Base-by-base conservation (phyloP, 2,329 filamentous ascomycete species). In the Phialophora chinensis region DNA sequence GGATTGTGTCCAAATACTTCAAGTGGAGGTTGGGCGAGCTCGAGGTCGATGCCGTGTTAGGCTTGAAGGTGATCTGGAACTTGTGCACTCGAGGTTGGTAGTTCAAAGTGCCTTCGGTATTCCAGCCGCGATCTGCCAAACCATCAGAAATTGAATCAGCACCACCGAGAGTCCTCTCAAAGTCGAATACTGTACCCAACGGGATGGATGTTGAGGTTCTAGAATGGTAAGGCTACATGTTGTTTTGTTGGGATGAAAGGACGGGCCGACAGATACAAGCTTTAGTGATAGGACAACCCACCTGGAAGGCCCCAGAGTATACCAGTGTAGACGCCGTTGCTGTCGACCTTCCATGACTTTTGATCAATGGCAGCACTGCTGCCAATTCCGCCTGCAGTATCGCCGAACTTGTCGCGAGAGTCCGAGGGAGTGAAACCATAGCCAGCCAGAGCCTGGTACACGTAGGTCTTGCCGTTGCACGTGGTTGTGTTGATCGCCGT, bases 81-180 rank as follows among this genome's bases (percentile, higher is more conserved):
- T 90, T 89, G 76, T 92, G 90, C 31, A 92, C 82, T 38, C 90
- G 84, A 2, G 85, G 83, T 70, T 90, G 86, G 75, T 84, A 90
- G 75, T 91, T 91, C 20, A 89, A 71, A 8, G 89, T 91, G 53
- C 88, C 89, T 71, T 91, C 80, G 0, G 89, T 91, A 73, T 92
- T 91, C 84, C 90, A 92, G 44, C 90, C 90, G 66, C 89, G 83
- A 73, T 91, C 88, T 1, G 17, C 17, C 5, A 44, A n/a, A 3
- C 14, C 14, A 7, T n/a, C 14, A 44, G 38, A 44, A n/a, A n/a
- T n/a, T 8, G 17, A 1, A 7, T n/a, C 38, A 8, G 14, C 38
- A 8, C 17, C 38, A 7, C 38, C 17, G 17, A 20, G 38, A n/a
- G 11, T 20, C 31, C 31, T 7, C 5, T 8, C 17, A 44, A n/a